Percentiles rank a stretch among this genome's conserved stretches.
These are phyloP conservation scores for Pleurotus salmoneostramineus DNA, from an alignment of 768 basidiomycete species.

Conservation along the genomic window DNA sequence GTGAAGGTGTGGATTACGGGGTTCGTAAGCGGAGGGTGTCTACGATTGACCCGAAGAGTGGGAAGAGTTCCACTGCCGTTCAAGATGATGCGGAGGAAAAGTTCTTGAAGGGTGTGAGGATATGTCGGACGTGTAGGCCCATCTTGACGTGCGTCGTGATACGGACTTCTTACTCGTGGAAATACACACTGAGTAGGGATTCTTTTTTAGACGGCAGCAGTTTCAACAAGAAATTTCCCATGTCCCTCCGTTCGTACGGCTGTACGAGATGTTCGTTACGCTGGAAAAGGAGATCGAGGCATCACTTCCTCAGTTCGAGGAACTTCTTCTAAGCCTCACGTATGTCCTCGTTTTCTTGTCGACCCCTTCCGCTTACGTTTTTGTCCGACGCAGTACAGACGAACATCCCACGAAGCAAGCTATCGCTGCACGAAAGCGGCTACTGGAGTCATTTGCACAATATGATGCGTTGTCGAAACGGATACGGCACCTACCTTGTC, in stretches of 20 bases:
- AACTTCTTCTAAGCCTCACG: constrained; percentile 71
- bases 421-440: constrained; percentile 66
- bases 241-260: constrained; percentile 58
- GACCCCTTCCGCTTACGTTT: neutral
- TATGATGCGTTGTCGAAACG: constrained; percentile 89
- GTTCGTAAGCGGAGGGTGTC: constrained; percentile 47
- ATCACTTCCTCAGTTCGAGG: constrained; percentile 83
- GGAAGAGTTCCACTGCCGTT: constrained; percentile 16
- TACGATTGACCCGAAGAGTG: constrained; percentile 19
- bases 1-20: constrained; percentile 82
- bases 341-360: constrained; percentile 21
- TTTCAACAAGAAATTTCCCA: constrained; percentile 60
- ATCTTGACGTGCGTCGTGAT: constrained; percentile 63
- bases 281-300: constrained; percentile 92
- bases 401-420: constrained; percentile 66
- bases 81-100: constrained; percentile 64
- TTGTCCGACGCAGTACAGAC: constrained; percentile 24
- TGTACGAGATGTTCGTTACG: constrained; percentile 75
- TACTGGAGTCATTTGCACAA: constrained; percentile 81
- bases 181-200: constrained; percentile 6
- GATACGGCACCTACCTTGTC: constrained; percentile 69
- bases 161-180: neutral
- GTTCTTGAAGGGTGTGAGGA: constrained; percentile 83
- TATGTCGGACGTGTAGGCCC: constrained; percentile 82
- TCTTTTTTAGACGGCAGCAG: constrained; percentile 63